A percentile compares a stretch with the other conserved stretches of the same genome.
phyloP scores from a whole-genome alignment of 2,329 filamentous ascomycete genomes.

The Fusarium kyushuense region DNA sequence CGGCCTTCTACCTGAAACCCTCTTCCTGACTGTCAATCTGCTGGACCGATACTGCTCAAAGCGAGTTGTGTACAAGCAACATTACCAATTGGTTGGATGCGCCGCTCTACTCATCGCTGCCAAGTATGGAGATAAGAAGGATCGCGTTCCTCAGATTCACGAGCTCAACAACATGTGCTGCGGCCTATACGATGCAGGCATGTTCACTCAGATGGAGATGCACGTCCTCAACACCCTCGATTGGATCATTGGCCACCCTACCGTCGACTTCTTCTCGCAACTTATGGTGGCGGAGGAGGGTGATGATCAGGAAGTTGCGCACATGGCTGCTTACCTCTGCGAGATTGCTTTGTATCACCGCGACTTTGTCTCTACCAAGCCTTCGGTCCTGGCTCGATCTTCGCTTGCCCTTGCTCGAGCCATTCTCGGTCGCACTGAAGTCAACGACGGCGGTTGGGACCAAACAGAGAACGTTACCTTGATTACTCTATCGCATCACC shows the following conservation, averaged over 20 bases:
- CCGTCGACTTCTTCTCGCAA: constrained; percentile 93
- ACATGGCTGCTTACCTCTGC: constrained; percentile 93
- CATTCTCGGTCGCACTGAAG: constrained; percentile 84
- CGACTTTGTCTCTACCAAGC: constrained; percentile 93
- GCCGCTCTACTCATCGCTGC: constrained; percentile 95
- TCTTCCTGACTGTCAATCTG: constrained; percentile 96
- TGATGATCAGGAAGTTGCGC: constrained; percentile 87
- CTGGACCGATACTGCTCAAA: constrained; percentile 98
- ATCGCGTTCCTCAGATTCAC: constrained; percentile 95
- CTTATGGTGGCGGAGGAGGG: constrained; percentile 84
- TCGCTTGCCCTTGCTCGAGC: constrained; percentile 88
- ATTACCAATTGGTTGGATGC: constrained; percentile 98
- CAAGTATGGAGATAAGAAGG: constrained; percentile 99
- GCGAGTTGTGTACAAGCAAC: constrained; percentile 97
- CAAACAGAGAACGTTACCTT: constrained; percentile 76
- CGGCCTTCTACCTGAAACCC: constrained; percentile 90
- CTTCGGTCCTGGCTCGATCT: constrained; percentile 89
- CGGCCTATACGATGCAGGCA: constrained; percentile 96
- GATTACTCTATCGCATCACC: constrained; percentile 68
- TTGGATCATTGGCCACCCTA: constrained; percentile 96
- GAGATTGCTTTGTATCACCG: constrained; percentile 97
- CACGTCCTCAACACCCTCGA: constrained; percentile 97
- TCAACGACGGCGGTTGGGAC: constrained; percentile 81
- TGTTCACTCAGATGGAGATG: constrained; percentile 99
- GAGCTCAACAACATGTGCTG: constrained; percentile 99